These are phyloP conservation scores for Boletus hoseneyae DNA, from an alignment of 1,284 basidiomycete species.

Conservation along the genomic window DNA sequence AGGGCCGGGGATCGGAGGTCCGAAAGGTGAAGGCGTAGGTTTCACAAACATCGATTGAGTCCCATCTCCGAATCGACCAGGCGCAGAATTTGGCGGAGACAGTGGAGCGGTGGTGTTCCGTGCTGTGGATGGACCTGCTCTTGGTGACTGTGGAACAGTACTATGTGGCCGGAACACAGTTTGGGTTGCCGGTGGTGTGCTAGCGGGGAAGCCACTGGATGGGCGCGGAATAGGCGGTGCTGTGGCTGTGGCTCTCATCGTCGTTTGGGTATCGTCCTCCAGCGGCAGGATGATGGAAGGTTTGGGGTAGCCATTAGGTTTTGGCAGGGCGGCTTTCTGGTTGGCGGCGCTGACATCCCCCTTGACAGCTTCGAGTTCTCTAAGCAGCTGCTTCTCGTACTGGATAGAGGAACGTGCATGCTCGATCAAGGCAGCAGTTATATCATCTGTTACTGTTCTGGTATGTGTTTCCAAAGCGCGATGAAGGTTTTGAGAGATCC, in stretches of 20 bases:
- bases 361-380: slow-evolving; percentile 83
- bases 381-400: slow-evolving; percentile 84
- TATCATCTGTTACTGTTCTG: slow-evolving; percentile 82
- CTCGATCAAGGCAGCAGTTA: slow-evolving; percentile 83
- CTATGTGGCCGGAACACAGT: slow-evolving; percentile 24
- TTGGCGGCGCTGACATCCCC: slow-evolving; percentile 70
- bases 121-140: slow-evolving; percentile 39
- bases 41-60: slow-evolving; percentile 75
- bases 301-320: slow-evolving; percentile 49
- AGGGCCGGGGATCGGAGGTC: slow-evolving; percentile 29
- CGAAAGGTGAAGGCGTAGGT: slow-evolving; percentile 36
- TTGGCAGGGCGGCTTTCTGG: slow-evolving; percentile 50
- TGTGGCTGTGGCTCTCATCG: slow-evolving; percentile 30
- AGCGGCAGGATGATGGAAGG: slow-evolving; percentile 60
- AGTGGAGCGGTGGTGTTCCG: slow-evolving; percentile 16
- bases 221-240: slow-evolving; percentile 24
- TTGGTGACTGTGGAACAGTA: slow-evolving; percentile 43
- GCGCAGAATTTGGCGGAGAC: slow-evolving; percentile 32
- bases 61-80: slow-evolving; percentile 65
- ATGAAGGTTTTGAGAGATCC: slow-evolving; percentile 90
- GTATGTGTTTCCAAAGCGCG: slow-evolving; percentile 80
- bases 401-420: slow-evolving; percentile 87
- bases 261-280: slow-evolving; percentile 53
- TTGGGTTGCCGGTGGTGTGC: slow-evolving; percentile 20
- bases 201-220: slow-evolving; percentile 19